Conservation (phyloP, 2,329 filamentous ascomycete species). For the Fusarium luffae region DNA sequence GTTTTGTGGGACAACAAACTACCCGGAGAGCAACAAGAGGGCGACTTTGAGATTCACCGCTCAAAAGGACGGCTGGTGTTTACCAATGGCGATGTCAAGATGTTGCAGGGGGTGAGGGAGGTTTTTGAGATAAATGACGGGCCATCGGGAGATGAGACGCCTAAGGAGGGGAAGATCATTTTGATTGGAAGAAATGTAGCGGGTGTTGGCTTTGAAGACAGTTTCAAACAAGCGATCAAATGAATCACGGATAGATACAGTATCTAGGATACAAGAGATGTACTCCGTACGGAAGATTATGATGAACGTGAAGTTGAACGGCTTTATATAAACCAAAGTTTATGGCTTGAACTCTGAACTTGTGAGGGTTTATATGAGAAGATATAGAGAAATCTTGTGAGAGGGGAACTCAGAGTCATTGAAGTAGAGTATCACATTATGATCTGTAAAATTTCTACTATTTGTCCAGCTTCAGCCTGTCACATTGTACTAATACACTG, state of each 20-base stretch:
- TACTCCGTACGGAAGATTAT: background rate
- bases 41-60: conserved; percentile 82
- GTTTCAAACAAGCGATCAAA: conserved; percentile 49
- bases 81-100: conserved; percentile 71
- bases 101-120: conserved; percentile 92
- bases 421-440: background rate
- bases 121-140: conserved; percentile 90
- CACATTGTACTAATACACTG: background rate
- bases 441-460: background rate
- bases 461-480: conserved; percentile 34
- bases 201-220: conserved; percentile 63
- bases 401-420: background rate
- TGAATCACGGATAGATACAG: background rate
- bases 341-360: background rate
- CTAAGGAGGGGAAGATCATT: conserved; percentile 67
- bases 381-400: background rate
- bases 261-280: background rate
- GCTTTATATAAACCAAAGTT: background rate
- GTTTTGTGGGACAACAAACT: conserved; percentile 84
- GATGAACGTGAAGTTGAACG: background rate
- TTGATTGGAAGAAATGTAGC: conserved; percentile 69
- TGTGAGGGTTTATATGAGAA: background rate
- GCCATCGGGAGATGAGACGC: conserved; percentile 48
- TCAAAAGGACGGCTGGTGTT: conserved; percentile 83
- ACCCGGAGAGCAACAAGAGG: conserved; percentile 55